Base-by-base conservation (phyloP, 176 grass and related monocot species). In the Aegilops umbellulata region DNA sequence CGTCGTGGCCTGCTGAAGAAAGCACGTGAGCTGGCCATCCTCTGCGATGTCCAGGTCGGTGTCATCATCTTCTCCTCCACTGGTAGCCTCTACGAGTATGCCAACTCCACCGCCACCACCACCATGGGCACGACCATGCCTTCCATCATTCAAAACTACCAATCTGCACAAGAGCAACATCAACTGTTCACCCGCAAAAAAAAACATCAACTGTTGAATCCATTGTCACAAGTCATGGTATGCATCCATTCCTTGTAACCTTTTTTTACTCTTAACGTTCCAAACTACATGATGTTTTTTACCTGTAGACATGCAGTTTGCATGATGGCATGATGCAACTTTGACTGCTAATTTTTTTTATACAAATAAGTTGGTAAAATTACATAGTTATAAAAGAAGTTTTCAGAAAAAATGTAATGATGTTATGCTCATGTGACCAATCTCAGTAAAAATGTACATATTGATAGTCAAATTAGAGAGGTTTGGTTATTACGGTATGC, bases 61-160 rank as follows among this genome's bases (percentile, higher is more conserved):
- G 38, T 26, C 39, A 46, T 74, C 12, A 6, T 74, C 70, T 74
- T 74, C 70, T 74, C 70, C n/a, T 74, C 70, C 70, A 73, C 22
- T 1, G 13, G 34, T 5, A 0, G 67, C 20, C 67, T 70, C 20
- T 74, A 44, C 0, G 38, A 46, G 69, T 73, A 73, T 46, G 70
- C 70, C n/a, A 74, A n/a, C 39, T 46, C 70, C 12, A 74, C 22
- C 35, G 23, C 35, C 32, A 16, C 29, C 64, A 23, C 8, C 67
- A 13, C 34, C 35, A 34, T 32, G 16, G 3, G 7, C 16, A 69
- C 19, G 31, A 1, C 66, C 67, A 70, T 70, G 34, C 10, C 19
- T 70, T 70, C 9, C 20, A 70, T 70, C 22, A n/a, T 70, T 74
- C 1, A 46, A 7, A 74, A 74, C 36, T 46, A 74, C 23, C 38